Conservation (phyloP, 2,329 filamentous ascomycete species). For the Dactylellina leptospora region DNA sequence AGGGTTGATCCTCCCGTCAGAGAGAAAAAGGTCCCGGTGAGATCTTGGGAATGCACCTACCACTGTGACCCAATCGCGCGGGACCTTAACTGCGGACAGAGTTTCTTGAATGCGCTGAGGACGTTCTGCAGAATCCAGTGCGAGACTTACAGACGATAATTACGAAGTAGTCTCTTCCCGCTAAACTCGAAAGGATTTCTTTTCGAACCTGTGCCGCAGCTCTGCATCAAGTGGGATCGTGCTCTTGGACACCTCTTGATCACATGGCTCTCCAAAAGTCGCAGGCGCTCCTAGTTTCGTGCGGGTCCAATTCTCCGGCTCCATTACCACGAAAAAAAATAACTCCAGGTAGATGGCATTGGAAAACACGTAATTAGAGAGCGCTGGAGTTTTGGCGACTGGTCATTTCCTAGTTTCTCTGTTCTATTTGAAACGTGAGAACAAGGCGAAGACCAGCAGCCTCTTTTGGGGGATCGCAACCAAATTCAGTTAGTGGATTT, state of each 20-base stretch:
- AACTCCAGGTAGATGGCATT: too few species aligned
- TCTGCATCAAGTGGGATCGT: background rate
- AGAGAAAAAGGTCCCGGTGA: constrained; percentile 51
- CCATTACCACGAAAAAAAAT: too few species aligned
- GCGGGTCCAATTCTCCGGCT: too few species aligned
- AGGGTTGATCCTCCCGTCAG: constrained; percentile 37
- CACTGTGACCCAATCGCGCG: constrained; percentile 48
- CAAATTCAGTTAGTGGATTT: constrained; percentile 12
- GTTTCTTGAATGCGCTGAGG: too few species aligned
- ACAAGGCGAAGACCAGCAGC: background rate
- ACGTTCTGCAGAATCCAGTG: too few species aligned
- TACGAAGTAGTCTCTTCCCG: background rate
- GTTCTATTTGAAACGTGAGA: constrained; percentile 1
- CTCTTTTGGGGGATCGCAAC: constrained; percentile 20
- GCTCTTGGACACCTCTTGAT: constrained; percentile 8
- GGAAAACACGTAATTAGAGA: too few species aligned
- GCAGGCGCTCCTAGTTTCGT: background rate
- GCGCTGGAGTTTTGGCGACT: too few species aligned
- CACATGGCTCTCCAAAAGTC: constrained; percentile 4
- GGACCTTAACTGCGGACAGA: constrained; percentile 34
- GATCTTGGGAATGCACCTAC: constrained; percentile 51
- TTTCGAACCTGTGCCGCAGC: background rate
- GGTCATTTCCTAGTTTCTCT: too few species aligned
- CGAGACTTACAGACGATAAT: background rate
- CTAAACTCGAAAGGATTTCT: too few species aligned